Conservation (phyloP, 2,329 filamentous ascomycete species). For the Eutypella sp. region DNA sequence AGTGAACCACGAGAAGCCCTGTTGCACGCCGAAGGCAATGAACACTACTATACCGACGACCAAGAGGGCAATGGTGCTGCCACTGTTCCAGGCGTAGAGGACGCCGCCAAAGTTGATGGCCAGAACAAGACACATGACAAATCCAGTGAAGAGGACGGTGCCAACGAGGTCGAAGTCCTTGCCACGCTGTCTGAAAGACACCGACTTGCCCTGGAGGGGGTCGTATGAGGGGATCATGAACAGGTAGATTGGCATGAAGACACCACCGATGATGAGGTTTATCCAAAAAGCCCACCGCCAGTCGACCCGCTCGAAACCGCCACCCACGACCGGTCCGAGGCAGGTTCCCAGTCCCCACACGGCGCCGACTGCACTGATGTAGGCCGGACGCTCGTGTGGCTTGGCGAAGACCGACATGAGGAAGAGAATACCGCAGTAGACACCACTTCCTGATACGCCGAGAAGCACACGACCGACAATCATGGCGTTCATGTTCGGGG, state of each 20-base stretch:
- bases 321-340: slow-evolving; percentile 43
- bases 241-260: slow-evolving; percentile 27
- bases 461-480: slow-evolving; percentile 41
- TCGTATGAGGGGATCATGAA: slow-evolving; percentile 21
- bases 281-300: slow-evolving; percentile 51
- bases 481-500: slow-evolving; percentile 37
- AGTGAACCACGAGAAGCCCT: slow-evolving; percentile 37
- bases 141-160: slow-evolving; percentile 34
- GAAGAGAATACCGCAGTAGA: not conserved
- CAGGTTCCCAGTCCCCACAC: slow-evolving; percentile 39
- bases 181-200: slow-evolving; percentile 18
- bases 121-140: slow-evolving; percentile 39
- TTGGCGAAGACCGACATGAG: slow-evolving; percentile 13
- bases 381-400: slow-evolving; percentile 20
- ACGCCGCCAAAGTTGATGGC: slow-evolving; percentile 47
- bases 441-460: slow-evolving; percentile 17
- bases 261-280: slow-evolving; percentile 45
- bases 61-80: slow-evolving; percentile 40
- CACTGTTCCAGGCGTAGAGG: slow-evolving; percentile 41
- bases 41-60: slow-evolving; percentile 37
- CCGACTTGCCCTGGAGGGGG: slow-evolving; percentile 11
- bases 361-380: slow-evolving; percentile 22
- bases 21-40: slow-evolving; percentile 40
- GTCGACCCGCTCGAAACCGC: slow-evolving; percentile 37
- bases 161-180: slow-evolving; percentile 39